Conservation (phyloP, 2,329 filamentous ascomycete species). For the Penicillium sp. region DNA sequence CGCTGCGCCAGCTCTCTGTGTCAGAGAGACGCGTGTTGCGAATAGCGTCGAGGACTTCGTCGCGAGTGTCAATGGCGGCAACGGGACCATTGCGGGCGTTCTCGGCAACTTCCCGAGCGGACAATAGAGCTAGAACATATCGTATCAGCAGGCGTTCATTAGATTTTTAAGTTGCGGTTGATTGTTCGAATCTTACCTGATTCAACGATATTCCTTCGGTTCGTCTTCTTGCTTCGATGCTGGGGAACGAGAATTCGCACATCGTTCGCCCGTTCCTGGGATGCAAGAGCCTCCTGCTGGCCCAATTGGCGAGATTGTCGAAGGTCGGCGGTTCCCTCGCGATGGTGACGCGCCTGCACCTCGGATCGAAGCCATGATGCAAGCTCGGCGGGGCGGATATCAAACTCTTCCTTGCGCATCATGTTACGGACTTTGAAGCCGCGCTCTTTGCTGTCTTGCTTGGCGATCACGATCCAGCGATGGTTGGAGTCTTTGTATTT, state of each 20-base stretch:
- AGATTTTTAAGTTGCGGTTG: not conserved
- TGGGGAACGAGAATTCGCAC: conserved; percentile 81
- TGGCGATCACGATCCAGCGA: conserved; percentile 85
- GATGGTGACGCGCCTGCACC: conserved; percentile 71
- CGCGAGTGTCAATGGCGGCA: conserved; percentile 80
- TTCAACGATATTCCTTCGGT: conserved; percentile 80
- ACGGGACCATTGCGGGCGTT: conserved; percentile 74
- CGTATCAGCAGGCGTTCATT: no score
- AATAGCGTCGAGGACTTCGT: conserved; percentile 74
- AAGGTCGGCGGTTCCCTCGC: conserved; percentile 48
- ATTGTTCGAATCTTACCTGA: conserved; percentile 57
- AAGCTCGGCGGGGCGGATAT: conserved; percentile 69
- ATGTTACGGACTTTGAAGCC: conserved; percentile 74
- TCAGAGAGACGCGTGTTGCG: conserved; percentile 72
- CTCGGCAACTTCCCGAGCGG: conserved; percentile 60
- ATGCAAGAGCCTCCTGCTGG: conserved; percentile 38
- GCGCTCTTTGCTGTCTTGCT: conserved; percentile 56
- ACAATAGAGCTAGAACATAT: conserved; percentile 45
- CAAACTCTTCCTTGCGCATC: conserved; percentile 73
- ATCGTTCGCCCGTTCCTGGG: conserved; percentile 58
- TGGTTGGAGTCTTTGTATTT: conserved; percentile 73
- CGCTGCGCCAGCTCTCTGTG: conserved; percentile 74
- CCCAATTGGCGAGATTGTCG: conserved; percentile 42
- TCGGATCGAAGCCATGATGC: conserved; percentile 77
- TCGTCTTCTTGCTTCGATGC: conserved; percentile 86